Evolutionary conservation across 495 filamentous ascomycete genomes (phyloP).

Genomic region (Amniculicola lignicola): DNA sequence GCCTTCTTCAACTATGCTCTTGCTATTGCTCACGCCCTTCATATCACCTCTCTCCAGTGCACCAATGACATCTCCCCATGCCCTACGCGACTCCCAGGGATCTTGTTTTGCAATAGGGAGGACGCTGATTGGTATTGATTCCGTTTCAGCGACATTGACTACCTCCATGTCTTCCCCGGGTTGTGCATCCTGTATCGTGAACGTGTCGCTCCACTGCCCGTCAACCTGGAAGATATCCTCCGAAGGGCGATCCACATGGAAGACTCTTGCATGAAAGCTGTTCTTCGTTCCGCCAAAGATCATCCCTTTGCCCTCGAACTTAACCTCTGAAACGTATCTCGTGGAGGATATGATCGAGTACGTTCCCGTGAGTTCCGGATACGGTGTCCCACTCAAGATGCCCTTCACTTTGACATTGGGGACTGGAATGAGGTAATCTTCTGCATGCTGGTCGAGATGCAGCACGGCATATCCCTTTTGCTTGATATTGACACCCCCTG

Average conservation of each 20-base stretch:
- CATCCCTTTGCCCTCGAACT: conserved; percentile 20
- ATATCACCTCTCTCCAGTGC: conserved; percentile 14
- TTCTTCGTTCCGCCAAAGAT: conserved; percentile 13
- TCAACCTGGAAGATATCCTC: conserved; percentile 11
- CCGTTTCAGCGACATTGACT: neutral
- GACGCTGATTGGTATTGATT: neutral
- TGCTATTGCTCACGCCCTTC: conserved; percentile 13
- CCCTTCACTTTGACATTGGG: conserved; percentile 48
- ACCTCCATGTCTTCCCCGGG: conserved; percentile 12
- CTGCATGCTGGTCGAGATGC: conserved; percentile 49
- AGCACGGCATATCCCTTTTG: conserved; percentile 39
- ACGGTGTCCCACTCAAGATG: conserved; percentile 43
- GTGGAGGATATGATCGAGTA: conserved; percentile 8
- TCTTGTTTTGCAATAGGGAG: conserved; percentile 6
- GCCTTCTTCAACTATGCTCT: conserved; percentile 17
- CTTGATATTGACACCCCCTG: conserved; percentile 36
- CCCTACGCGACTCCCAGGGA: conserved; percentile 19
- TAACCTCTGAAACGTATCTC: conserved; percentile 9
- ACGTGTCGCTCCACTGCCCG: conserved; percentile 12
- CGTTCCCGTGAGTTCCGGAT: conserved; percentile 9
- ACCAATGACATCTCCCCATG: conserved; percentile 9
- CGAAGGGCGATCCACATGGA: neutral
- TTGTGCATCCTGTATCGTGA: conserved; percentile 9
- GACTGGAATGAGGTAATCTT: conserved; percentile 51
- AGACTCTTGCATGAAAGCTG: conserved; percentile 5